phyloP scores from a whole-genome alignment of 805 yeast species.

The Wickerhamomyces tratensis region DNA sequence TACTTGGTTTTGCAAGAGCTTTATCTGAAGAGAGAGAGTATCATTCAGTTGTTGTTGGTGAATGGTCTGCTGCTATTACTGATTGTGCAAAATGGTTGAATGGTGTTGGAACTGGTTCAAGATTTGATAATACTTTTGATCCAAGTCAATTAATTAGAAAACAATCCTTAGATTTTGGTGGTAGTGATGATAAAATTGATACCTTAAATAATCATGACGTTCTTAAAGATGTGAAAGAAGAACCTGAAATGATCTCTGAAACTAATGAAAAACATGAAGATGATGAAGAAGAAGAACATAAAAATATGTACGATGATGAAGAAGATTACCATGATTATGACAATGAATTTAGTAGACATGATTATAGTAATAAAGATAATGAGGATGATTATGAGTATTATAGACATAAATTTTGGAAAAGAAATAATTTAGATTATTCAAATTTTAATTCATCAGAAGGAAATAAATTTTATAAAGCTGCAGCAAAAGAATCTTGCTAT shows the following conservation, averaged over 20 bases:
- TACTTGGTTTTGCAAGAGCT: conserved; percentile 21
- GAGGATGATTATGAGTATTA: neutral
- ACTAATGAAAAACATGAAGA: neutral
- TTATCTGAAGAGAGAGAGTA: conserved; percentile 23
- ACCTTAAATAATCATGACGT: too few species aligned
- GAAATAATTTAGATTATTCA: conserved; percentile 1
- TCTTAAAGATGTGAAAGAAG: too few species aligned
- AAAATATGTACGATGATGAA: neutral
- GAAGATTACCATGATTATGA: neutral
- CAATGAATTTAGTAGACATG: neutral
- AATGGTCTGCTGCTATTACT: conserved; percentile 63
- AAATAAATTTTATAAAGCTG: conserved; percentile 4
- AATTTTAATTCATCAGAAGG: neutral
- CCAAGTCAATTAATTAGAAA: conserved; percentile 9
- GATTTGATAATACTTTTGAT: conserved; percentile 42
- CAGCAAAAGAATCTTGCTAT: conserved; percentile 33
- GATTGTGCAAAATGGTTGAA: conserved; percentile 66
- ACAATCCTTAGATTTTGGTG: neutral
- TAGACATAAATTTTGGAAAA: neutral
- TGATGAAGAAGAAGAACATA: neutral
- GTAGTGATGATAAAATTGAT: too few species aligned
- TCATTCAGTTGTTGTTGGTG: conserved; percentile 52
- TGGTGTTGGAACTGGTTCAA: conserved; percentile 59
- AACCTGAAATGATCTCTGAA: neutral
- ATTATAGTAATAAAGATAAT: neutral